A percentile compares a stretch with the other conserved stretches of the same genome.
These are phyloP conservation scores for Boechera stricta DNA, from an alignment of 345 rosid species.

Conservation along the genomic window DNA sequence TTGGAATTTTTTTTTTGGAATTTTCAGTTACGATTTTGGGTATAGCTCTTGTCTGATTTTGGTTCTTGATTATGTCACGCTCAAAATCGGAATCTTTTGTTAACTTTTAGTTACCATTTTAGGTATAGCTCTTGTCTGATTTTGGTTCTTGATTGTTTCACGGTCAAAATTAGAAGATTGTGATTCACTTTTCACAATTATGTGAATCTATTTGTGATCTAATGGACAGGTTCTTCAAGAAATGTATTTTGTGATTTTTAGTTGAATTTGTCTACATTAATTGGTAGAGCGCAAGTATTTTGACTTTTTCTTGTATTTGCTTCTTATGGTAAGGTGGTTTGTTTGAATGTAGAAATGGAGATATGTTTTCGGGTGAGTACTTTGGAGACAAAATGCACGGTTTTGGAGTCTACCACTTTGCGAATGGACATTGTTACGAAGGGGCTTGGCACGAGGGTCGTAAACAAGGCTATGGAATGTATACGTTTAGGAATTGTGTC, in stretches of 20 bases:
- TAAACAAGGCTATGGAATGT: conserved; percentile 86
- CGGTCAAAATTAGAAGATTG: conserved; percentile 7
- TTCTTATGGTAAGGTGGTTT: background rate
- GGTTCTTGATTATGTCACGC: background rate
- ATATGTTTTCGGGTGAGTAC: conserved; percentile 80
- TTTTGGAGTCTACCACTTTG: conserved; percentile 79
- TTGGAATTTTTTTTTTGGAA: background rate
- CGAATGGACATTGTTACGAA: conserved; percentile 83
- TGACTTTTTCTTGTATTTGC: background rate
- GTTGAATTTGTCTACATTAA: background rate
- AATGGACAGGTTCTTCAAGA: background rate
- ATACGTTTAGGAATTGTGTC: conserved; percentile 68
- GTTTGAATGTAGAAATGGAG: conserved; percentile 66
- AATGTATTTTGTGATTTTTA: background rate
- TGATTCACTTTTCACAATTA: background rate
- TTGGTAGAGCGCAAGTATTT: background rate
- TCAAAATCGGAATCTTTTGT: background rate
- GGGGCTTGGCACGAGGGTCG: conserved; percentile 94
- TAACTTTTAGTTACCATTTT: too few species aligned
- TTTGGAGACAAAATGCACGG: conserved; percentile 93
- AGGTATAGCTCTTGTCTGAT: background rate
- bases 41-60: too few species aligned
- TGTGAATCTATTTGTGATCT: background rate
- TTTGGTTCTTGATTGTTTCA: background rate
- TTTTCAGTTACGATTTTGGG: background rate